Evolutionary conservation across 2,329 filamentous ascomycete genomes (phyloP).

Genomic region (Myriosclerotinia duriaeana): DNA sequence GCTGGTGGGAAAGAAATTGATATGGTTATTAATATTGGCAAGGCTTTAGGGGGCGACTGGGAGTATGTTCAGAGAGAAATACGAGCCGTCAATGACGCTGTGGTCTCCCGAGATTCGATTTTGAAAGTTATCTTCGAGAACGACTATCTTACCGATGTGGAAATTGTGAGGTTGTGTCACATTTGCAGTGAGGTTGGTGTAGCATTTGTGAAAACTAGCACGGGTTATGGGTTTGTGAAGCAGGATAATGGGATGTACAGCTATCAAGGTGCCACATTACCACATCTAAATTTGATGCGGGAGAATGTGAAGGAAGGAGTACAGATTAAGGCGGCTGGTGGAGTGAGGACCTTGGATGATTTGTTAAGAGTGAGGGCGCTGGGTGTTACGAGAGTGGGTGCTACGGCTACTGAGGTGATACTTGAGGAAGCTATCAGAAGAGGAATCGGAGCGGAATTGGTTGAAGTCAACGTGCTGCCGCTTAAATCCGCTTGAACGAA

Average conservation of each 20-base stretch:
- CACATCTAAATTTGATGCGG: constrained; percentile 55
- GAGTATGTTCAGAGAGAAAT: constrained; percentile 56
- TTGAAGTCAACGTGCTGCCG: constrained; percentile 28
- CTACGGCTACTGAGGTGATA: constrained; percentile 55
- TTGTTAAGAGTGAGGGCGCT: constrained; percentile 54
- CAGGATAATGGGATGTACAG: constrained; percentile 51
- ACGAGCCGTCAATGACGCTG: constrained; percentile 49
- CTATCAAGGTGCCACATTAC: constrained; percentile 54
- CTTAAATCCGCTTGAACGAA: neutral
- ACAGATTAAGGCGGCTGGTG: constrained; percentile 59
- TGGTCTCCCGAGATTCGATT: constrained; percentile 46
- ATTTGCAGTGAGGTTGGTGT: constrained; percentile 54
- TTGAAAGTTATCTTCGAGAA: constrained; percentile 65
- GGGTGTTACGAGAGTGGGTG: constrained; percentile 56
- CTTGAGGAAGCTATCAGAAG: constrained; percentile 53
- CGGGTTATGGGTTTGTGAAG: constrained; percentile 61
- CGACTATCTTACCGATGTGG: constrained; percentile 51
- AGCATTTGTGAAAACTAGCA: constrained; percentile 61
- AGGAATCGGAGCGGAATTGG: constrained; percentile 44
- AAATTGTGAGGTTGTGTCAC: constrained; percentile 54
- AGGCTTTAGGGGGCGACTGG: constrained; percentile 57
- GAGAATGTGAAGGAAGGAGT: constrained; percentile 46
- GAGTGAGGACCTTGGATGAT: constrained; percentile 57
- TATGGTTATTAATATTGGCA: constrained; percentile 62
- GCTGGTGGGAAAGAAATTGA: constrained; percentile 57